Evolutionary conservation across 805 yeast species (phyloP).

Genomic region (Ogataea angusta): DNA sequence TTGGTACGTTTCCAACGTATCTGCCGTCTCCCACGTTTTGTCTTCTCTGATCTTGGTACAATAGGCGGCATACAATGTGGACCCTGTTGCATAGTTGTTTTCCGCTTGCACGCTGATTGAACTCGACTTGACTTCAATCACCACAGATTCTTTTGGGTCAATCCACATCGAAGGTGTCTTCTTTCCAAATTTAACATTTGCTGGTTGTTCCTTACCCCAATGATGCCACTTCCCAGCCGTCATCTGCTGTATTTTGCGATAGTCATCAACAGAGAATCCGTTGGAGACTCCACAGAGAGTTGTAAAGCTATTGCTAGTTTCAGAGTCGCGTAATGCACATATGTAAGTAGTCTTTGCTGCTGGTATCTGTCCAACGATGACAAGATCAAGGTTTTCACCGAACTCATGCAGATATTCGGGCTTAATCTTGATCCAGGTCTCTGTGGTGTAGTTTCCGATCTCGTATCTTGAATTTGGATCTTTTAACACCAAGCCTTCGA

Average conservation of each 20-base stretch:
- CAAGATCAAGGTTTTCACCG: conserved; percentile 81
- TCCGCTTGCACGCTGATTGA: conserved; percentile 51
- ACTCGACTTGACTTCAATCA: conserved; percentile 80
- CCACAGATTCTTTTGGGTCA: conserved; percentile 70
- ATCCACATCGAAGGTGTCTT: conserved; percentile 74
- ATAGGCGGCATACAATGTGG: conserved; percentile 75
- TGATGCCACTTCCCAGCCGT: conserved; percentile 62
- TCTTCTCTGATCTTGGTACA: conserved; percentile 67
- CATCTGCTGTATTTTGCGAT: conserved; percentile 50
- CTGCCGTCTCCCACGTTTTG: conserved; percentile 54
- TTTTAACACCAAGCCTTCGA: conserved; percentile 85
- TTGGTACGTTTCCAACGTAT: conserved; percentile 53
- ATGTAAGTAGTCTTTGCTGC: conserved; percentile 69
- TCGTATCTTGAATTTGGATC: conserved; percentile 54
- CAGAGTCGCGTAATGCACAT: conserved; percentile 61
- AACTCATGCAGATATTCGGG: conserved; percentile 86
- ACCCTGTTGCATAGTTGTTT: conserved; percentile 54
- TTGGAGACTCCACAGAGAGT: conserved; percentile 81
- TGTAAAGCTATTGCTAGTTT: conserved; percentile 41
- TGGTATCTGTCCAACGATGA: conserved; percentile 73
- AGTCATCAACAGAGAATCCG: conserved; percentile 70
- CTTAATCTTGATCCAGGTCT: conserved; percentile 81
- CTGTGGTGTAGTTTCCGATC: conserved; percentile 54
- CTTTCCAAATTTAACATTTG: conserved; percentile 51
- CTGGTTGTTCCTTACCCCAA: conserved; percentile 39